Base-by-base conservation (phyloP, 176 grass and related monocot genomes). In the Eleusine coracana region DNA sequence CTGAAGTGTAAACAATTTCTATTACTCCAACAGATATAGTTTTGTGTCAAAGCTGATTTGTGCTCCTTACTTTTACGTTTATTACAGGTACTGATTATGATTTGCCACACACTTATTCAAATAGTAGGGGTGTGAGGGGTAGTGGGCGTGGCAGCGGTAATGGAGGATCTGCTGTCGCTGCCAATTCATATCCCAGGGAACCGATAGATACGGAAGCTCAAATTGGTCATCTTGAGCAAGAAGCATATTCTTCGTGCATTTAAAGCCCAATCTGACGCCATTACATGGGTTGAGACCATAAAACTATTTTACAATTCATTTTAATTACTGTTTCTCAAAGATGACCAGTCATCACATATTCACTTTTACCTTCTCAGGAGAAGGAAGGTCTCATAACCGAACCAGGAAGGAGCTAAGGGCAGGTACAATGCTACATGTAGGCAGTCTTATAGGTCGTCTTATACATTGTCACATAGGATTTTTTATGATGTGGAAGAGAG, bases 191-290 rank as follows among this genome's bases (percentile, higher is more conserved):
- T 80, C 76, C 76, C 52, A 89, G 93, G 34, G 74, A 83, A 64
- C 86, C 86, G 0, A 87, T 66, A 14, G 90, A 95, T 79, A 98
- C 95, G 92, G 96, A 93, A 78, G 61, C 79, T 10, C 89, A 93
- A 91, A 95, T 98, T 81, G 92, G 89, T 82, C 85, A 89, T 15
- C 92, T 98, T 86, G 96, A 98, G 83, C 96, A 91, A 84, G 90
- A 98, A 84, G 96, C 96, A 62, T 98, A 98, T 79, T 90, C 93
- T 98, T 76, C 88, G 89, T 70, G 96, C 96, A 73, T 98, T 98
- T 84, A 98, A 98, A 86, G 96, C 96, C 71, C 96, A 98, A 63
- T 94, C 96, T 82, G 96, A 98, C 28, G 91, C 92, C 70, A 93
- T 98, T 71, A 93, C 91, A 83, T 98, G 92, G 96, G 96, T 98